Percentiles rank a stretch among this genome's conserved stretches.
Evolutionary conservation across 2,329 filamentous ascomycete species (phyloP).

Genomic region (Pleomassaria siparia): DNA sequence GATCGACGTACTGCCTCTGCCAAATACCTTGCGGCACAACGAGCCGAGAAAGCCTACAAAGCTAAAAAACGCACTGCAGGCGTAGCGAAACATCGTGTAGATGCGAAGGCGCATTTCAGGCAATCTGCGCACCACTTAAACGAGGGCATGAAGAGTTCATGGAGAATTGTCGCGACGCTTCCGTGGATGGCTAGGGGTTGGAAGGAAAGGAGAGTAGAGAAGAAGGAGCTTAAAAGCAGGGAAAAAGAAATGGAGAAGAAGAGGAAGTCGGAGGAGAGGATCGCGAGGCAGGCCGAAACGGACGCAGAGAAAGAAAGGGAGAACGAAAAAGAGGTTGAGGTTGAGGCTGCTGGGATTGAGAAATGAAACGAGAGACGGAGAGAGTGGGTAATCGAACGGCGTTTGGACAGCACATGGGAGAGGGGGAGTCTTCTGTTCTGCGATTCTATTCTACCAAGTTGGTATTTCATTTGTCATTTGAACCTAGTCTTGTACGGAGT

Average conservation of each 20-base stretch:
- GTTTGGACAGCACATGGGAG: background rate
- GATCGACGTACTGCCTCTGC: conserved; percentile 15
- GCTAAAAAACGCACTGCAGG: conserved; percentile 15
- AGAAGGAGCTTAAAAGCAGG: conserved; percentile 24
- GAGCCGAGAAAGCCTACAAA: conserved; percentile 18
- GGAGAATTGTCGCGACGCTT: conserved; percentile 13
- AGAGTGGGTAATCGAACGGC: background rate
- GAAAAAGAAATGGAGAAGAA: conserved; percentile 46
- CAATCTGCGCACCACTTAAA: conserved; percentile 10
- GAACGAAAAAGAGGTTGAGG: too few species aligned
- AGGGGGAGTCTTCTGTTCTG: background rate
- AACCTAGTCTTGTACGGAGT: background rate
- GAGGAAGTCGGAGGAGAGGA: conserved; percentile 33
- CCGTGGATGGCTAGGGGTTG: conserved; percentile 19
- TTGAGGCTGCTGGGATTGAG: background rate
- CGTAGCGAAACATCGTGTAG: conserved; percentile 12
- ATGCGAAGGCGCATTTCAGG: conserved; percentile 13
- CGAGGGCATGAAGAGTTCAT: conserved; percentile 14
- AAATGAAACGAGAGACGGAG: background rate
- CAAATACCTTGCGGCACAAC: conserved; percentile 15
- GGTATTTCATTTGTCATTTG: background rate
- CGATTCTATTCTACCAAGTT: background rate
- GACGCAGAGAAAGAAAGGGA: too few species aligned
- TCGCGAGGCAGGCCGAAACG: too few species aligned
- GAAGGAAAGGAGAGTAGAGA: conserved; percentile 10